These are phyloP conservation scores for Acrocalymma vagum DNA, from an alignment of 2,329 filamentous ascomycete species.

Conservation along the genomic window DNA sequence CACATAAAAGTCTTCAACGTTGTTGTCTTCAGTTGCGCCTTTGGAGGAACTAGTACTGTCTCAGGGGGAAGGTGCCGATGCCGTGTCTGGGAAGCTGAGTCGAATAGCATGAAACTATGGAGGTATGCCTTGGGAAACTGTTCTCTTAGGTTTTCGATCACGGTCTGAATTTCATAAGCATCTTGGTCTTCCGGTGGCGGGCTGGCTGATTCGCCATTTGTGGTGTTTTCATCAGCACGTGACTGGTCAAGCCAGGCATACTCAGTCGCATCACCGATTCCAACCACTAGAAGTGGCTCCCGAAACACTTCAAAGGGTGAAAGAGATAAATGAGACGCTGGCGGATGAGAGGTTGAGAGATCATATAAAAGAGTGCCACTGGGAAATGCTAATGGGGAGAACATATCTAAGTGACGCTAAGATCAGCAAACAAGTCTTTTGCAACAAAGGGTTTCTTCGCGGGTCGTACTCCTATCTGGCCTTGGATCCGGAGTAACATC, in stretches of 20 bases:
- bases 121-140: slow-evolving; percentile 78
- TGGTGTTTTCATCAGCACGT: slow-evolving; percentile 32
- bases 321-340: slow-evolving; percentile 79
- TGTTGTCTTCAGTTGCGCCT: slow-evolving; percentile 73
- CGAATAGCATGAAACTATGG: slow-evolving; percentile 82
- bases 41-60: slow-evolving; percentile 74
- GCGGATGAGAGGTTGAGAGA: slow-evolving; percentile 79
- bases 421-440: slow-evolving; percentile 37
- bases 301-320: slow-evolving; percentile 91
- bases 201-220: slow-evolving; percentile 15
- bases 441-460: slow-evolving; percentile 25
- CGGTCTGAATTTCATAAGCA: slow-evolving; percentile 59
- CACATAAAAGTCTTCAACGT: slow-evolving; percentile 64
- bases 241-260: slow-evolving; percentile 54
- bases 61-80: slow-evolving; percentile 65
- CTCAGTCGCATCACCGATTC: slow-evolving; percentile 82
- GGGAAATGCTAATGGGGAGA: slow-evolving; percentile 89
- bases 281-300: slow-evolving; percentile 83
- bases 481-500: slow-evolving; percentile 87
- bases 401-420: slow-evolving; percentile 73
- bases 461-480: slow-evolving; percentile 80
- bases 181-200: slow-evolving; percentile 31
- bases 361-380: slow-evolving; percentile 89
- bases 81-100: slow-evolving; percentile 60
- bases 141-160: slow-evolving; percentile 75